A percentile compares a stretch with the other conserved stretches of the same genome.
phyloP scores from a whole-genome alignment of 2,329 filamentous ascomycete genomes.

The Septoria petroselini region DNA sequence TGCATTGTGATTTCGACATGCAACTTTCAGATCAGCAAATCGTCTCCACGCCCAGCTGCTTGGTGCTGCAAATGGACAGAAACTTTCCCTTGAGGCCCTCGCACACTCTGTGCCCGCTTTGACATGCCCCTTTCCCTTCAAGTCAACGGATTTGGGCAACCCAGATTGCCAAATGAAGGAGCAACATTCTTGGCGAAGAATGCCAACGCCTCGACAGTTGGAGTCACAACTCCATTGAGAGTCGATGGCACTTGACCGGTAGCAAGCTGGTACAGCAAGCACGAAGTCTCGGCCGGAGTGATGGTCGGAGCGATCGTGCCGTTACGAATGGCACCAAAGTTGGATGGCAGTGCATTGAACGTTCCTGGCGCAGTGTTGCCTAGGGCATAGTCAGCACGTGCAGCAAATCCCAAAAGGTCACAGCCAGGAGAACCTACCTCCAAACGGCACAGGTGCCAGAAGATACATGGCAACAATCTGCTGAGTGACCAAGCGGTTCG shows the following conservation, averaged over 20 bases:
- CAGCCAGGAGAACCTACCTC: too few relatives aligned
- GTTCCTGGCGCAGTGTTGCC: slow-evolving; percentile 27
- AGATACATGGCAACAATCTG: slow-evolving; percentile 44
- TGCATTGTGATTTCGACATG: too few relatives aligned
- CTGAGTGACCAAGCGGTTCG: slow-evolving; percentile 33
- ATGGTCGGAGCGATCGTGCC: slow-evolving; percentile 40
- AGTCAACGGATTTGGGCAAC: slow-evolving; percentile 34
- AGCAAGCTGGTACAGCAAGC: slow-evolving; percentile 45
- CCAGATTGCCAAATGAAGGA: slow-evolving; percentile 37
- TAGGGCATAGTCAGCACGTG: too few relatives aligned
- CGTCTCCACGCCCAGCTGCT: too few relatives aligned
- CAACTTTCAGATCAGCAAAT: too few relatives aligned
- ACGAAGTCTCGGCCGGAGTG: slow-evolving; percentile 32
- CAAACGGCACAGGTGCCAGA: slow-evolving; percentile 44
- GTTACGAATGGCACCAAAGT: slow-evolving; percentile 35
- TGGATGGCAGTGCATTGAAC: slow-evolving; percentile 38
- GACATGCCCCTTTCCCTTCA: not conserved
- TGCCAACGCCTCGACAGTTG: slow-evolving; percentile 38
- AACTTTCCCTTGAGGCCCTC: too few relatives aligned
- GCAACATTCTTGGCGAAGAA: slow-evolving; percentile 37
- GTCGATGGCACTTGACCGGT: slow-evolving; percentile 41
- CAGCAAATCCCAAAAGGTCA: too few relatives aligned
- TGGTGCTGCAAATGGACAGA: too few relatives aligned
- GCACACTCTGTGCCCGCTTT: too few relatives aligned
- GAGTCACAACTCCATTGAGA: slow-evolving; percentile 40